A percentile compares a stretch with the other conserved stretches of the same genome.
Conservation (phyloP, 2,329 filamentous ascomycete species). For the Colletotrichum sp. region DNA sequence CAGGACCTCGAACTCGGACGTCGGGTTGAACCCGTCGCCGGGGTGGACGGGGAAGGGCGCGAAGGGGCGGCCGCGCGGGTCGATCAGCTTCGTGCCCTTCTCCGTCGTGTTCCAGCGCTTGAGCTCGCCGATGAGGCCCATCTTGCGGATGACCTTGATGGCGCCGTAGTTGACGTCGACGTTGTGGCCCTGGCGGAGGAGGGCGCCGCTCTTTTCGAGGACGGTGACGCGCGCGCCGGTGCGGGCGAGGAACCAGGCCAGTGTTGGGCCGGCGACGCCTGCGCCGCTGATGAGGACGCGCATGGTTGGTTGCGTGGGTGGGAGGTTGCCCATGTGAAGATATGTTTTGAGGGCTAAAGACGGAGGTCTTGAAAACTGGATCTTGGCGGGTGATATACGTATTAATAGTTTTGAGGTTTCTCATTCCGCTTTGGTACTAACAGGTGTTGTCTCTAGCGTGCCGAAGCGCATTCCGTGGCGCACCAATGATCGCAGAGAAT, state of each 20-base stretch:
- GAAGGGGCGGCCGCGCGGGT: slow-evolving; percentile 37
- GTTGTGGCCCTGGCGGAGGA: neutral
- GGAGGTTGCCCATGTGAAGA: neutral
- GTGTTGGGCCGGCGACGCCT: slow-evolving; percentile 12
- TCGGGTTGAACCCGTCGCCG: slow-evolving; percentile 45
- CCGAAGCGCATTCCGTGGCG: neutral
- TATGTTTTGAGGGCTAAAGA: too few relatives aligned
- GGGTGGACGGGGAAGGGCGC: slow-evolving; percentile 45
- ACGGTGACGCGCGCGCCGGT: slow-evolving; percentile 2
- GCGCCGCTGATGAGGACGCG: slow-evolving; percentile 20
- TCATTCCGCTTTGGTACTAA: neutral
- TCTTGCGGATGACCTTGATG: slow-evolving; percentile 38
- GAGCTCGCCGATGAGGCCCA: slow-evolving; percentile 43
- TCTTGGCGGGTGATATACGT: neutral
- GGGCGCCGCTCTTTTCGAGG: neutral
- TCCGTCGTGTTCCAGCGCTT: slow-evolving; percentile 48
- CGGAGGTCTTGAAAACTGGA: neutral
- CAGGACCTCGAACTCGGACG: slow-evolving; percentile 65
- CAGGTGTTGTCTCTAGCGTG: neutral
- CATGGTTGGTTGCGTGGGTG: neutral
- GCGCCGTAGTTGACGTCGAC: slow-evolving; percentile 24
- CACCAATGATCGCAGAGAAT: neutral
- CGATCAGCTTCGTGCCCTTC: slow-evolving; percentile 50
- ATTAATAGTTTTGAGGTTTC: neutral
- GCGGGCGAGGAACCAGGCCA: slow-evolving; percentile 1